phyloP scores from a whole-genome alignment of 2,329 filamentous ascomycete species.

The Amesomyces nigricolor region DNA sequence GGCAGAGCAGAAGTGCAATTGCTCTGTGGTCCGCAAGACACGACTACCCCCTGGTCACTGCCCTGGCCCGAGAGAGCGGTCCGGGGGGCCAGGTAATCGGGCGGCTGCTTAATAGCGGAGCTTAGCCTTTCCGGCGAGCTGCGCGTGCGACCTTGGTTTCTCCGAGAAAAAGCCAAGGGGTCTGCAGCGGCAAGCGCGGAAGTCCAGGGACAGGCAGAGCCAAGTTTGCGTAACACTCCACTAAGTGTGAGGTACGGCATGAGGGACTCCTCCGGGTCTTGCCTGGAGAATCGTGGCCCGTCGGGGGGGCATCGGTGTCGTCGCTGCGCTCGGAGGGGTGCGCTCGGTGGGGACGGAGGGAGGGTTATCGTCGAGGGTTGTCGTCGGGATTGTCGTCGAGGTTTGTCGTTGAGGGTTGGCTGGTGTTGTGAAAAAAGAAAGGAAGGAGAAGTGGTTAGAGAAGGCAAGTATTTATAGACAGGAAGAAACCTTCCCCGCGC shows the following conservation, averaged over 20 bases:
- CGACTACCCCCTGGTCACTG: constrained; percentile 11
- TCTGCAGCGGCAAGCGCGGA: background rate
- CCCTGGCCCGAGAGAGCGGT: background rate
- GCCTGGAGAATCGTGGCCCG: too few relatives aligned
- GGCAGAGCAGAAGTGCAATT: background rate
- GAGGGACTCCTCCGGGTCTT: background rate
- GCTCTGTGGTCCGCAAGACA: background rate
- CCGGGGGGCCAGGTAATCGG: background rate
- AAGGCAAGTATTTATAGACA: too few relatives aligned
- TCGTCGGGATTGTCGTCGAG: background rate
- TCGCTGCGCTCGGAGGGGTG: background rate
- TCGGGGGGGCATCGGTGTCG: background rate
- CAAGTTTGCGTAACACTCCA: constrained; percentile 15
- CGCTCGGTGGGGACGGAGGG: background rate
- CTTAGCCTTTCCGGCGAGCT: constrained; percentile 1
- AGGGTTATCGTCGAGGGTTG: background rate
- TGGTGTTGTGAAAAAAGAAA: too few relatives aligned
- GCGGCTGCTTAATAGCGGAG: constrained; percentile 8
- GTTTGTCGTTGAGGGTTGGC: background rate
- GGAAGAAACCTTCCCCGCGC: too few relatives aligned
- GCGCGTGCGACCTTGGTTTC: background rate
- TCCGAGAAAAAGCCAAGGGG: background rate
- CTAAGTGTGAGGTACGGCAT: constrained; percentile 16
- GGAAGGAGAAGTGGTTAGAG: too few relatives aligned
- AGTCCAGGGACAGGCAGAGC: constrained; percentile 11